Evolutionary conservation across 768 basidiomycete genomes (phyloP).

Genomic region (Kwoniella botswanensis): DNA sequence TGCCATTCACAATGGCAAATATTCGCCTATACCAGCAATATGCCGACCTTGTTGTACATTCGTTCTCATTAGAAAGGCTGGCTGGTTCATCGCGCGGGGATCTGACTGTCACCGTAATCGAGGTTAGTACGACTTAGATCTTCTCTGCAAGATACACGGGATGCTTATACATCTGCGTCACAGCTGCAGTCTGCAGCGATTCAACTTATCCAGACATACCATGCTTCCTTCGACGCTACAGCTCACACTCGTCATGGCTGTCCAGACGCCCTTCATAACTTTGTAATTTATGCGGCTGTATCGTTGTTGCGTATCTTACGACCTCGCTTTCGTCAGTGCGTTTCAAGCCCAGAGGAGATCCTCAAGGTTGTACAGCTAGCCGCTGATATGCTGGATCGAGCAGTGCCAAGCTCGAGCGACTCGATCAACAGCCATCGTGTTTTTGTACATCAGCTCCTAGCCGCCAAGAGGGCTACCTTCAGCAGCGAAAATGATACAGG

Average conservation of each 20-base stretch:
- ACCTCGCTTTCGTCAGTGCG: slow-evolving; percentile 10
- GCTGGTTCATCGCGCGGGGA: slow-evolving; percentile 5
- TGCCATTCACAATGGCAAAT: slow-evolving; percentile 9
- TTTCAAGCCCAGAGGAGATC: slow-evolving; percentile 19
- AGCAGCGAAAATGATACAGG: too few relatives aligned
- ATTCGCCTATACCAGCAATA: slow-evolving; percentile 42
- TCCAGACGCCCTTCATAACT: slow-evolving; percentile 44
- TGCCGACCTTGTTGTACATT: slow-evolving; percentile 36
- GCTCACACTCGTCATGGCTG: slow-evolving; percentile 25
- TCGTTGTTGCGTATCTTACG: slow-evolving; percentile 34
- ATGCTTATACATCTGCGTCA: background rate
- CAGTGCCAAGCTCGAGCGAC: slow-evolving; percentile 32
- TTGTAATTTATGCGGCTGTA: slow-evolving; percentile 46
- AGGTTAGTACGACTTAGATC: slow-evolving; percentile 25
- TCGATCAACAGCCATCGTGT: slow-evolving; percentile 29
- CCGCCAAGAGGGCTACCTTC: slow-evolving; percentile 8
- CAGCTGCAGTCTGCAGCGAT: slow-evolving; percentile 36
- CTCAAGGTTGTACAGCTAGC: slow-evolving; percentile 23
- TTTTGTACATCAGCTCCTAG: slow-evolving; percentile 34
- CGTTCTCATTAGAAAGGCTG: slow-evolving; percentile 35
- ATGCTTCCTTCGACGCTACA: slow-evolving; percentile 25
- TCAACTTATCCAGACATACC: slow-evolving; percentile 38
- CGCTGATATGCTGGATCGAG: slow-evolving; percentile 38
- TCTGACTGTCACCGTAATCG: slow-evolving; percentile 32
- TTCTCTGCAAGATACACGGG: too few relatives aligned